Base-by-base conservation (phyloP, 176 grass and related monocot species). In the Eremochloa ophiuroides region DNA sequence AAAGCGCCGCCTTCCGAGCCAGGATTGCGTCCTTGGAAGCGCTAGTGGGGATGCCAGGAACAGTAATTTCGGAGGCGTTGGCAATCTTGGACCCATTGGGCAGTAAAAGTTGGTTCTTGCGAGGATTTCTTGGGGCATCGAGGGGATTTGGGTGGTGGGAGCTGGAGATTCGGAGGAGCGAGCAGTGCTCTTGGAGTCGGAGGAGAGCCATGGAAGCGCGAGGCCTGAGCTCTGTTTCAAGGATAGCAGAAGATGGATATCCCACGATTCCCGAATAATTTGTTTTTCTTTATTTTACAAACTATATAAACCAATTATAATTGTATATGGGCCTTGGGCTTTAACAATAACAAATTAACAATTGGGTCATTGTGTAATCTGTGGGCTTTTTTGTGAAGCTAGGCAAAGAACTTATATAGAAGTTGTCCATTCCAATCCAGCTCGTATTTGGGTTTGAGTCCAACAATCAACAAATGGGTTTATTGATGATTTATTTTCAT, bases 171-270 rank as follows among this genome's bases (percentile, higher is more conserved):
- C 76, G 84, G 80, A 88, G 46, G 63, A 79, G 83, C 47, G 83
- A 76, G 51, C 23, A 76, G 39, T 77, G 76, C 11, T 88, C 34
- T 28, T 71, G 71, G 74, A 80, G 37, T 18, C 59, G 74, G 82
- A 94, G 86, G 76, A 85, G 88, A 78, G 86, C 80, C 94, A 97
- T 97, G 73, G 56, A 3, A 13, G 64, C 83, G 17, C 61, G 63
- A 62, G 63, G 67, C 78, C 8, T 37, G 69, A 83, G 46, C 77
- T 71, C 72, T 39, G 60, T 34, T 34, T 35, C 79, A 28, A 42
- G 51, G 80, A 80, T 85, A 88, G 74, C 39, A 48, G 78, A 50
- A 51, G 46, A 11, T 53, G 46, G 70, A 73, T 33, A 34, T 28
- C 43, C 4, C 27, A 71, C 38, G 69, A 43, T n/a, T n/a, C n/a